Conservation (phyloP, 768 basidiomycete genomes). For the Hericium erinaceus region DNA sequence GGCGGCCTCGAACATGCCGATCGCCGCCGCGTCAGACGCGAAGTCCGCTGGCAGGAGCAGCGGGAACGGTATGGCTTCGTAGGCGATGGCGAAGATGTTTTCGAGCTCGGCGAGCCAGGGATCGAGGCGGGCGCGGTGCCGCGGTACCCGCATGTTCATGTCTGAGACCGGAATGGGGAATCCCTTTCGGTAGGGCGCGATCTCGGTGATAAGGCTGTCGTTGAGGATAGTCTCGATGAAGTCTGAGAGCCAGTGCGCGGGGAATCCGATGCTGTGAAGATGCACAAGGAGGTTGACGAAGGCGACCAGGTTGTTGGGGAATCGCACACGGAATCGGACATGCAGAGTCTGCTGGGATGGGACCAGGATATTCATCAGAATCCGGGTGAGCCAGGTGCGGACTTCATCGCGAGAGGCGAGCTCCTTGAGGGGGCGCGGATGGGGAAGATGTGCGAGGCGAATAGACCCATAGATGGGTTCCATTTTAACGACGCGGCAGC, state of each 20-base stretch:
- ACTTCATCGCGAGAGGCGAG: conserved; percentile 1
- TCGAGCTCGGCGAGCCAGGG: conserved; percentile 18
- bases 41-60: conserved; percentile 8
- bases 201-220: conserved; percentile 20
- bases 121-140: conserved; percentile 15
- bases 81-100: conserved; percentile 14
- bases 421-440: neutral
- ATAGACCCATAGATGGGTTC: neutral
- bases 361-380: neutral
- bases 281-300: neutral
- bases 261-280: conserved; percentile 2
- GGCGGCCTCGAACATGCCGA: neutral
- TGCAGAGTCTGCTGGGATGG: neutral
- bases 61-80: conserved; percentile 15
- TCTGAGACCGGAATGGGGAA: conserved; percentile 20
- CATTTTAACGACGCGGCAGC: neutral
- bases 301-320: conserved; percentile 3
- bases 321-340: no score
- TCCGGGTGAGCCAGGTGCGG: conserved; percentile 1
- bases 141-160: conserved; percentile 7
- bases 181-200: conserved; percentile 17
- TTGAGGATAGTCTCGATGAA: conserved; percentile 19
- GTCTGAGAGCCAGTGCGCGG: conserved; percentile 1
- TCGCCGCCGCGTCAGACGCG: conserved; percentile 9
- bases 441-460: neutral